These are phyloP conservation scores for Rhinocladiella similis DNA, from an alignment of 2,329 filamentous ascomycete genomes.

Conservation along the genomic window DNA sequence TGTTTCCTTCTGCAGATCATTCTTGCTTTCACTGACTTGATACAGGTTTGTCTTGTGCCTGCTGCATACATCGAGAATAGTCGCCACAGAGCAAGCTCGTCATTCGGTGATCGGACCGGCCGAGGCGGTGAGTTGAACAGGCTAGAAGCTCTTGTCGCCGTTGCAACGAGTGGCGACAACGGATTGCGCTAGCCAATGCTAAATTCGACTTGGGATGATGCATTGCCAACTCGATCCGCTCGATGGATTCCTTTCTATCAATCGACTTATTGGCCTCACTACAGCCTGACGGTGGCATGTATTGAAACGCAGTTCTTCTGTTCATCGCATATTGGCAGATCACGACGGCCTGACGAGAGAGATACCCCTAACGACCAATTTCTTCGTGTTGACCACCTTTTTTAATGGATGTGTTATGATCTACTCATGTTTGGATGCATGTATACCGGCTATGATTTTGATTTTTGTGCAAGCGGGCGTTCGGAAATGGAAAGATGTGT, in stretches of 20 bases:
- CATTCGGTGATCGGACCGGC: slow-evolving; percentile 25
- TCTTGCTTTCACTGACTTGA: slow-evolving; percentile 37
- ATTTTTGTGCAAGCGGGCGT: slow-evolving; percentile 14
- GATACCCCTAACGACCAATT: slow-evolving; percentile 24
- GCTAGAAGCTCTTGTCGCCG: slow-evolving; percentile 52
- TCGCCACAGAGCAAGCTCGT: slow-evolving; percentile 12
- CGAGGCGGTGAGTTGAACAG: slow-evolving; percentile 44
- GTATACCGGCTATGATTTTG: slow-evolving; percentile 10
- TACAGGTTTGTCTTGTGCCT: slow-evolving; percentile 23
- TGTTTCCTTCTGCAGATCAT: slow-evolving; percentile 11
- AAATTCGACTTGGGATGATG: too few species aligned
- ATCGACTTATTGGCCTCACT: slow-evolving; percentile 6
- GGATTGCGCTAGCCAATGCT: slow-evolving; percentile 20
- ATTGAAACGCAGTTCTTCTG: slow-evolving; percentile 19
- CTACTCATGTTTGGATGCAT: slow-evolving; percentile 5
- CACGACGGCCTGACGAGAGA: slow-evolving; percentile 24
- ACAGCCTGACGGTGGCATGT: too few species aligned
- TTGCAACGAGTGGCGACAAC: slow-evolving; percentile 50
- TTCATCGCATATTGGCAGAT: slow-evolving; percentile 18
- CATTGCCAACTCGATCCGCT: too few species aligned
- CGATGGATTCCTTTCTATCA: too few species aligned
- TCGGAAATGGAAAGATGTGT: slow-evolving; percentile 2
- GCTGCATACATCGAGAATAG: slow-evolving; percentile 18
- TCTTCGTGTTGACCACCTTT: not conserved
- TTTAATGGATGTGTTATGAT: slow-evolving; percentile 16